phyloP scores from a whole-genome alignment of 1,139 yeast species.

The Blastobotrys serpentis region DNA sequence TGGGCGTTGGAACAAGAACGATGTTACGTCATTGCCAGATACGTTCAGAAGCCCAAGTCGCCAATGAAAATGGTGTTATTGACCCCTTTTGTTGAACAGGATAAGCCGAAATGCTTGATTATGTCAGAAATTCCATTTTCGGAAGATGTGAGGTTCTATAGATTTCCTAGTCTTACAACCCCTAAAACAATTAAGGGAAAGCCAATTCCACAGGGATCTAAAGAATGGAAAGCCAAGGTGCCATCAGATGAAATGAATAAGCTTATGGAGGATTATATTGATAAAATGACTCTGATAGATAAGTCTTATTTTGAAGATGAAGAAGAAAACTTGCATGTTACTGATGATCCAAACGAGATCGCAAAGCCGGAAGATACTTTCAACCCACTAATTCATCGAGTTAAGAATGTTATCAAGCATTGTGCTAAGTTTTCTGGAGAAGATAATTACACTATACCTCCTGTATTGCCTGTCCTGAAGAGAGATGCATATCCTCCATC shows the following conservation, averaged over 20 bases:
- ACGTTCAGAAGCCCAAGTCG: conserved; percentile 38
- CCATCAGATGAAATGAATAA: conserved; percentile 41
- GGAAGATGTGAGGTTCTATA: conserved; percentile 70
- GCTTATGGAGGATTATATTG: conserved; percentile 45
- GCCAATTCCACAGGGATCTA: conserved; percentile 25
- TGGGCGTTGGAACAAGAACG: conserved; percentile 6
- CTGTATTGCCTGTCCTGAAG: conserved; percentile 25
- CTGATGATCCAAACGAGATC: not conserved
- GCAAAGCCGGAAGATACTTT: conserved; percentile 27
- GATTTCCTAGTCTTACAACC: conserved; percentile 53
- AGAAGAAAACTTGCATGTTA: conserved; percentile 16
- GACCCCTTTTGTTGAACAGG: conserved; percentile 48
- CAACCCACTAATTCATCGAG: conserved; percentile 36
- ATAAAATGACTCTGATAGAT: conserved; percentile 40
- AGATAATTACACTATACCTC: conserved; percentile 25
- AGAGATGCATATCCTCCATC: conserved; percentile 25
- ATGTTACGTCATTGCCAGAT: conserved; percentile 52
- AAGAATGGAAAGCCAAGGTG: conserved; percentile 24
- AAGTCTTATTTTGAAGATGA: conserved; percentile 25
- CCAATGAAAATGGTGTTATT: conserved; percentile 48
- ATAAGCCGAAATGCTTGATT: conserved; percentile 36
- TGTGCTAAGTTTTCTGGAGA: conserved; percentile 32
- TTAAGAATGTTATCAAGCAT: conserved; percentile 34
- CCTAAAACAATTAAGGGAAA: conserved; percentile 40
- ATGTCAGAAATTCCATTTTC: conserved; percentile 63